phyloP scores from a whole-genome alignment of 2,329 filamentous ascomycete genomes.

The Bipolaris bicolor region DNA sequence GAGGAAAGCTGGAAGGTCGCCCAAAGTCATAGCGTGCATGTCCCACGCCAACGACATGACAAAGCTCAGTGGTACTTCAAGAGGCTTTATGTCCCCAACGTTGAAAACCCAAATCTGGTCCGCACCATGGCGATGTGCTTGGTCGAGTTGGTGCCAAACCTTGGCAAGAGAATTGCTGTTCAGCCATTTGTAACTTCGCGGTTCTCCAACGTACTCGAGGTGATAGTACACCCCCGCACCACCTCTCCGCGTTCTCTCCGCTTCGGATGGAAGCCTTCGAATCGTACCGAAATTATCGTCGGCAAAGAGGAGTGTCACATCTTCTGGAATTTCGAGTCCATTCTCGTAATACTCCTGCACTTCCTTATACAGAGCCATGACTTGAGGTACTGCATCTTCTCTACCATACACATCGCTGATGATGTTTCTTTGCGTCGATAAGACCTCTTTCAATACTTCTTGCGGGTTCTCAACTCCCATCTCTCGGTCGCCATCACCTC shows the following conservation, averaged over 20 bases:
- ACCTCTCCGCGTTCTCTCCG: constrained; percentile 62
- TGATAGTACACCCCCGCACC: constrained; percentile 70
- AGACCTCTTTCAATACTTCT: constrained; percentile 23
- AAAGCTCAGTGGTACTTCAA: constrained; percentile 44
- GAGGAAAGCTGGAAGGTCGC: constrained; percentile 54
- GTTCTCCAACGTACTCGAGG: constrained; percentile 65
- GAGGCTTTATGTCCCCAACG: constrained; percentile 67
- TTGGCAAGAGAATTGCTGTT: constrained; percentile 68
- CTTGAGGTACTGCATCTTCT: constrained; percentile 13
- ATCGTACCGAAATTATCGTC: constrained; percentile 73
- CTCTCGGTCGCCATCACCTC: constrained; percentile 69
- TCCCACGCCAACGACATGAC: constrained; percentile 11
- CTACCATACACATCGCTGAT: constrained; percentile 20
- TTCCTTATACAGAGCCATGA: constrained; percentile 48
- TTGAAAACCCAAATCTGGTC: constrained; percentile 69
- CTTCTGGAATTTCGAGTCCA: constrained; percentile 65
- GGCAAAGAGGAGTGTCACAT: constrained; percentile 69
- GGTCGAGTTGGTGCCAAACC: constrained; percentile 67
- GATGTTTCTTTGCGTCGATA: constrained; percentile 21
- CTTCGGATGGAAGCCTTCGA: constrained; percentile 62
- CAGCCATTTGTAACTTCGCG: constrained; percentile 62
- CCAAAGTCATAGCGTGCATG: constrained; percentile 10
- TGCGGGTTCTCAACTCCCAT: constrained; percentile 26
- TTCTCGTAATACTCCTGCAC: constrained; percentile 70
- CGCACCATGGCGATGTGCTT: constrained; percentile 63